Evolutionary conservation across 2,329 filamentous ascomycete genomes (phyloP).

Genomic region (Tolypocladium sp.): DNA sequence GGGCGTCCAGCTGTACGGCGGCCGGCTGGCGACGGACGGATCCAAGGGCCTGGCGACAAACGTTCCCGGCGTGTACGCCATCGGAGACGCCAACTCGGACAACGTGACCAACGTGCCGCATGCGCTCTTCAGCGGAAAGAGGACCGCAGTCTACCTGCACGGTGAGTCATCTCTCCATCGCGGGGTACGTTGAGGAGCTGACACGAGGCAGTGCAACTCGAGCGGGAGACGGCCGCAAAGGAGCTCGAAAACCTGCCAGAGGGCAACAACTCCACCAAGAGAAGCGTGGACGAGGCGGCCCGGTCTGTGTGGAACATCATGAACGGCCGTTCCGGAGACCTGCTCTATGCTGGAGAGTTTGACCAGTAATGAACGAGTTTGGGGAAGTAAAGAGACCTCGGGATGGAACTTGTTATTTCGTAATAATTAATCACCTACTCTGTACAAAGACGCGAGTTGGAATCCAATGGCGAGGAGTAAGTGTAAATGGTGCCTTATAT

Average conservation of each 20-base stretch:
- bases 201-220: slow-evolving; percentile 26
- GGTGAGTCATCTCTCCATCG: slow-evolving; percentile 29
- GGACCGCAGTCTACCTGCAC: slow-evolving; percentile 46
- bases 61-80: slow-evolving; percentile 43
- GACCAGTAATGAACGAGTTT: slow-evolving; percentile 12
- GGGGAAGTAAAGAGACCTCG: too few species aligned
- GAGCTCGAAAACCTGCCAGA: slow-evolving; percentile 20
- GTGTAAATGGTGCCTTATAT: too few species aligned
- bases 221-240: slow-evolving; percentile 25
- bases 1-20: slow-evolving; percentile 34
- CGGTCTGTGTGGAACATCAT: slow-evolving; percentile 35
- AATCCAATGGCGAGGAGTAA: background rate
- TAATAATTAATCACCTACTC: background rate
- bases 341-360: slow-evolving; percentile 36
- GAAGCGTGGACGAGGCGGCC: slow-evolving; percentile 22
- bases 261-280: slow-evolving; percentile 10
- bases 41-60: slow-evolving; percentile 39
- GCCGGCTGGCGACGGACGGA: slow-evolving; percentile 32
- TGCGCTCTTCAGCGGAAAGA: slow-evolving; percentile 50
- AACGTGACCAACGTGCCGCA: slow-evolving; percentile 53
- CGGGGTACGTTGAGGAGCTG: background rate
- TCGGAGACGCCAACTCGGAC: slow-evolving; percentile 52
- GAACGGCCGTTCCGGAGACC: slow-evolving; percentile 31
- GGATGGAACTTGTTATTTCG: background rate
- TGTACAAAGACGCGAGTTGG: too few species aligned